These are phyloP conservation scores for Pichia thaimueangensis DNA, from an alignment of 805 yeast species.

Conservation along the genomic window DNA sequence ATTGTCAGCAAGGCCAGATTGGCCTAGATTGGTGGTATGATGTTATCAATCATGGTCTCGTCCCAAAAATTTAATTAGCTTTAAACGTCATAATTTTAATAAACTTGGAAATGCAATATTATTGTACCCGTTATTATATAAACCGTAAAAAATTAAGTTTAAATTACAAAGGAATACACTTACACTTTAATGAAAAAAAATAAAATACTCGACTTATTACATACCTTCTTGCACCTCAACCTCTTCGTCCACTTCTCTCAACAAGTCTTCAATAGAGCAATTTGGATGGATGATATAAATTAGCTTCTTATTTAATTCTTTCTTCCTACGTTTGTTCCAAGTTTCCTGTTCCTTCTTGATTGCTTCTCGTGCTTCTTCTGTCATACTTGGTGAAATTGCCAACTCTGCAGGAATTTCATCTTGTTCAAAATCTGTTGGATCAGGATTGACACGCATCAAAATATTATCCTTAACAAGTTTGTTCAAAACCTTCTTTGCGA, in stretches of 20 bases:
- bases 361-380: slow-evolving; percentile 21
- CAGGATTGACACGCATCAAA: slow-evolving; percentile 54
- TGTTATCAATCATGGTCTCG: slow-evolving; percentile 19
- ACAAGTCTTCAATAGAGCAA: slow-evolving; percentile 68
- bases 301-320: slow-evolving; percentile 26
- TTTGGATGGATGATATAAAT: slow-evolving; percentile 70
- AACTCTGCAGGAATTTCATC: slow-evolving; percentile 30
- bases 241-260: slow-evolving; percentile 31
- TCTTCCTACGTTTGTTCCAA: slow-evolving; percentile 18
- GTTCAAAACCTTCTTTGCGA: slow-evolving; percentile 74
- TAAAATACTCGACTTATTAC: no score
- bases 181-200: no score
- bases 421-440: slow-evolving; percentile 34
- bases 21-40: slow-evolving; percentile 64
- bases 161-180: background rate
- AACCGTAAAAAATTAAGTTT: no score
- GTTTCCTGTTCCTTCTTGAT: slow-evolving; percentile 7
- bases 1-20: slow-evolving; percentile 47
- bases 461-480: slow-evolving; percentile 80
- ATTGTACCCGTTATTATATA: no score
- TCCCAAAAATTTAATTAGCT: slow-evolving; percentile 11
- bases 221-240: slow-evolving; percentile 16
- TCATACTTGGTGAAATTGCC: slow-evolving; percentile 18
- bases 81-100: background rate
- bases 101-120: no score